These are phyloP conservation scores for Trametes versicolor DNA, from an alignment of 1,284 basidiomycete genomes.

Conservation along the genomic window DNA sequence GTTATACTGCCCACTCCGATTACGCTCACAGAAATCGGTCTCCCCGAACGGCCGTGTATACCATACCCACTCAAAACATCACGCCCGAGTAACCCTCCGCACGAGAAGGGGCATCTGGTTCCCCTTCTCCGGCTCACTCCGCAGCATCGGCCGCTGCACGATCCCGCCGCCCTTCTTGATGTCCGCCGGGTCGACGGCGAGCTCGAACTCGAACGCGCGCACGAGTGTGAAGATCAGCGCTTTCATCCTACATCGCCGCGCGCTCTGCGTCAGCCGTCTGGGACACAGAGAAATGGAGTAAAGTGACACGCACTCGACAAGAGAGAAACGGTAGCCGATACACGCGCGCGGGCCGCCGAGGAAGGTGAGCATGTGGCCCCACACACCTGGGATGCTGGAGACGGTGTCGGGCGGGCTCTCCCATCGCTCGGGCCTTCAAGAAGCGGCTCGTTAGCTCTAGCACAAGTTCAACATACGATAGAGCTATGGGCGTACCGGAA, in stretches of 20 bases:
- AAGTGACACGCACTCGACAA: conserved; percentile 61
- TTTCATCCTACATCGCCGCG: conserved; percentile 55
- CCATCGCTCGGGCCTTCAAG: conserved; percentile 67
- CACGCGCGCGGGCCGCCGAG: conserved; percentile 69
- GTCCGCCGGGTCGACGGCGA: conserved; percentile 53
- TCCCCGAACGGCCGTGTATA: too few relatives aligned
- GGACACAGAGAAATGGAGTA: background rate
- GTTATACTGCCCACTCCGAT: too few relatives aligned
- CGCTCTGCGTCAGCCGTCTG: too few relatives aligned
- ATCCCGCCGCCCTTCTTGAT: conserved; percentile 27
- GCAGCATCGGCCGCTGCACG: conserved; percentile 33
- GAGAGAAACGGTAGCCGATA: conserved; percentile 76
- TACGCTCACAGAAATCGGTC: too few relatives aligned
- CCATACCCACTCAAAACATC: too few relatives aligned
- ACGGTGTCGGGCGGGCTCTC: conserved; percentile 54
- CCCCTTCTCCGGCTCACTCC: conserved; percentile 13
- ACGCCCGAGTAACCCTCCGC: background rate
- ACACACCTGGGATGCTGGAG: conserved; percentile 62
- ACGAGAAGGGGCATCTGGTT: conserved; percentile 37
- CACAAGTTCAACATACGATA: conserved; percentile 26
- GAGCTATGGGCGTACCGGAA: conserved; percentile 51
- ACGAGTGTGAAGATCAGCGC: conserved; percentile 66
- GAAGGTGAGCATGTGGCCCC: conserved; percentile 68
- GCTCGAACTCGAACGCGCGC: conserved; percentile 64
- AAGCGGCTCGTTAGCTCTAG: conserved; percentile 24